Evolutionary conservation across 257 asterid genomes (phyloP), one percentile per base, ranked within the genome.

Genomic region (Solanum sejunctum): DNA sequence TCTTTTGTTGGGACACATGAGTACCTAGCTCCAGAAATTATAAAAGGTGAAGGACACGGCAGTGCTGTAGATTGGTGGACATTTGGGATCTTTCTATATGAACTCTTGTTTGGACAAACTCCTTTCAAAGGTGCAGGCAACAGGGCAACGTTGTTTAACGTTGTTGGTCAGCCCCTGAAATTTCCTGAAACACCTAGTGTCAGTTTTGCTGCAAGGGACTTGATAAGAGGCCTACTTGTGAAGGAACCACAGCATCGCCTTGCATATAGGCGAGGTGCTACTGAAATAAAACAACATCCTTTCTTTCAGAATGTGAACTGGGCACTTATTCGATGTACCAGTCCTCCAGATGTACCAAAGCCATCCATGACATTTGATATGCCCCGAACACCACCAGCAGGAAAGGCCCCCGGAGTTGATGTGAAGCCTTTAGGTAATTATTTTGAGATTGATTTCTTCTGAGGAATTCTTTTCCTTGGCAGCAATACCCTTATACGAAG

Each of bases 21-120:
- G 88, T 92, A 92, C 85, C 84, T 92, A 71, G 95, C 95, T 17
- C 95, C 95, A 0, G 95, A 92, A 86, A 92, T 92, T 43, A 85
- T 92, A 69, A 92, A 92, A 79, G 95, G 95, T 0, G 95, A 91
- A 89, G 95, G 95, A 52, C 95, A 92, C 32, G 95, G 95, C 10
- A 92, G 95, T 82, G 95, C 95, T 23, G 95, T 92, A 43, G 95
- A 92, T 84, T 92, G 95, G 95, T 92, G 95, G 95, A 92, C 93
- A 45, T 91, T 92, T 45, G 95, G 95, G 63, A 88, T 92, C 26
- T 92, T 92, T 86, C 89, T 92, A 10, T 91, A 91, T 11, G 95
- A 92, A 82, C 93, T 92, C 13, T 87, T 92, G 86, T 92, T 91
- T 52, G 95, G 95, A 51, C 88, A 86, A 80, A 92, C 95, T 16